phyloP scores from a whole-genome alignment of 208 protist species.

The Wallacemonas sp. region DNA sequence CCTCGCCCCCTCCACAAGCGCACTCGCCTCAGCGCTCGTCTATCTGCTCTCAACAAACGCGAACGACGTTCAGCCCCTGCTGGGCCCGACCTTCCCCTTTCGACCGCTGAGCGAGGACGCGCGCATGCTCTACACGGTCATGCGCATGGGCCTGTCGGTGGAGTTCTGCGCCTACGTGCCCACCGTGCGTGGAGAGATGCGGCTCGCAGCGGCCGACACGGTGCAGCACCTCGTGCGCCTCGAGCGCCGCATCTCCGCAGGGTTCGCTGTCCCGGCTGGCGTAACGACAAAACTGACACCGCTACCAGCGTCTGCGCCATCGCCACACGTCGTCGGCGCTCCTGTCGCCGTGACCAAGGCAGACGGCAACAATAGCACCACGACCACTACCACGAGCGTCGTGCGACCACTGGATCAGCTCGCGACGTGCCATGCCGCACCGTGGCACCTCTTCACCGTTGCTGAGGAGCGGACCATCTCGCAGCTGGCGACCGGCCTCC shows the following conservation, averaged over 20 bases:
- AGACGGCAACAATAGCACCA: too few species aligned
- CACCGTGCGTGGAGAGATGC: constrained; percentile 36
- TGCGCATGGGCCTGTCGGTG: constrained; percentile 24
- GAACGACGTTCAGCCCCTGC: constrained; percentile 1
- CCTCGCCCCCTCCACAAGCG: background rate
- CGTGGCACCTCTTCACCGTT: constrained; percentile 5
- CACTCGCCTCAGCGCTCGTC: background rate
- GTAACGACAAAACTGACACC: too few species aligned
- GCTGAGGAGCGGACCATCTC: background rate
- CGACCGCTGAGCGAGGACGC: constrained; percentile 27
- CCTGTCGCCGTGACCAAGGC: too few species aligned
- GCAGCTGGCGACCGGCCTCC: background rate
- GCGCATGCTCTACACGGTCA: constrained; percentile 29
- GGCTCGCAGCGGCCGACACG: constrained; percentile 30
- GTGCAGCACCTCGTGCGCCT: constrained; percentile 29
- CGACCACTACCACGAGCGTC: too few species aligned
- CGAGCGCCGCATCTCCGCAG: background rate
- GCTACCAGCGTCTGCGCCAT: too few species aligned
- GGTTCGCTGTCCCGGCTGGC: too few species aligned
- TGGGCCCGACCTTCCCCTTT: constrained; percentile 15
- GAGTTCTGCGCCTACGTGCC: constrained; percentile 33
- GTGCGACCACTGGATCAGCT: too few species aligned
- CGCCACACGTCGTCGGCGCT: too few species aligned
- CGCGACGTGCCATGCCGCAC: too few species aligned
- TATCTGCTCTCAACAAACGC: constrained; percentile 12